These are phyloP conservation scores for Globisporangium nunn DNA, from an alignment of 352 stramenopile genomes.

Conservation along the genomic window DNA sequence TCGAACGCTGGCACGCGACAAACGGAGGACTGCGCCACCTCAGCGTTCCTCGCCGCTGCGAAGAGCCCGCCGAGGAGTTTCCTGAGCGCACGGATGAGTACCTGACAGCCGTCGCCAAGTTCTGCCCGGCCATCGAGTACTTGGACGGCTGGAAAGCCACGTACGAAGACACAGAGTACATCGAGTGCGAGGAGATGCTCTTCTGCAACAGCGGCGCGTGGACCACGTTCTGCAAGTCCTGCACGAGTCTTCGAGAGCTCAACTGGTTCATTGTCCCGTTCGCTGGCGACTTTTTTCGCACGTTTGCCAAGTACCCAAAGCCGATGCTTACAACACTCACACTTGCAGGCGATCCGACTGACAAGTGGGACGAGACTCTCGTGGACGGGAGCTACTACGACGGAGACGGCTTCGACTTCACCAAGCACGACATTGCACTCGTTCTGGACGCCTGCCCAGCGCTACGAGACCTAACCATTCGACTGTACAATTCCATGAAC, in stretches of 20 bases:
- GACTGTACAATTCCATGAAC: conserved; percentile 13
- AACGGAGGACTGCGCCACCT: conserved; percentile 9
- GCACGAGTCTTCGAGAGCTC: conserved; percentile 8
- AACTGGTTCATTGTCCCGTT: conserved; percentile 15
- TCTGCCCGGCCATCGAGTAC: conserved; percentile 12
- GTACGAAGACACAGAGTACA: conserved; percentile 8
- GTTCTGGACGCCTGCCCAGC: conserved; percentile 8
- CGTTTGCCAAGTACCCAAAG: conserved; percentile 5
- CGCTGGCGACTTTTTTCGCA: conserved; percentile 8
- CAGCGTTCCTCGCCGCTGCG: conserved; percentile 7
- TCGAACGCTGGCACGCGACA: conserved; percentile 8
- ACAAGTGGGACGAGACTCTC: conserved; percentile 10
- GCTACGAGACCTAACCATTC: conserved; percentile 1
- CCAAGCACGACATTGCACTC: conserved; percentile 7
- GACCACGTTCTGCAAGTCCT: conserved; percentile 9
- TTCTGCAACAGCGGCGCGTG: conserved; percentile 7
- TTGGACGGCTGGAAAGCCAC: conserved; percentile 13
- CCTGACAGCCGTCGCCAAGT: conserved; percentile 1
- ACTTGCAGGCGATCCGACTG: conserved; percentile 8
- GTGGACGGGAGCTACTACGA: conserved; percentile 10
- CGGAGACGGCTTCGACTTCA: conserved; percentile 4
- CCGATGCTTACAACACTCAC: conserved; percentile 10
- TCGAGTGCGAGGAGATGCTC: conserved; percentile 16
- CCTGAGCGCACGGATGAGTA: conserved; percentile 4
- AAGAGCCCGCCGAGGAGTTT: conserved; percentile 7